Evolutionary conservation across 345 rosid species (phyloP).

Genomic region (Eucalyptus sp.): DNA sequence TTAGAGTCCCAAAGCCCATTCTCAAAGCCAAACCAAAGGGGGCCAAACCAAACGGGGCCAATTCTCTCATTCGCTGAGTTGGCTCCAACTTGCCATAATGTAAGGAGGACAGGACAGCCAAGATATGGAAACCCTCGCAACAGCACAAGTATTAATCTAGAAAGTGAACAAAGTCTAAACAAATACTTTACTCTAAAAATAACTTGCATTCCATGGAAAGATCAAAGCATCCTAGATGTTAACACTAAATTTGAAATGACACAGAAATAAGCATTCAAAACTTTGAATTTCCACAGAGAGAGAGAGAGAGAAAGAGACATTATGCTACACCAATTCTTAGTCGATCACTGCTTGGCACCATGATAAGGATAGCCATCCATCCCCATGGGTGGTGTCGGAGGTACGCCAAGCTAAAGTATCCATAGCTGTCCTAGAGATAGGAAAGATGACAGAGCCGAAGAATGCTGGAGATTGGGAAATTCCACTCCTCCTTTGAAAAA

Average conservation of each 20-base stretch:
- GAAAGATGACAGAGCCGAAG: too few species aligned
- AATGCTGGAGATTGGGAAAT: too few species aligned
- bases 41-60: too few species aligned
- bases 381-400: constrained; percentile 15
- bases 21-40: too few species aligned
- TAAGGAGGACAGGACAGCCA: background rate
- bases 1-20: too few species aligned
- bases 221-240: background rate
- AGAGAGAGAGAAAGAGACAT: background rate
- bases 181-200: background rate
- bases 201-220: background rate
- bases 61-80: background rate
- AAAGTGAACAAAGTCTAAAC: background rate
- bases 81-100: background rate
- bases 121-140: background rate
- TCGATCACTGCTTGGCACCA: constrained; percentile 8
- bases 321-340: background rate
- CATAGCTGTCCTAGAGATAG: too few species aligned
- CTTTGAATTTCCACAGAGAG: background rate
- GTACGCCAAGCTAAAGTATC: background rate
- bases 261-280: background rate
- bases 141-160: background rate
- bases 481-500: too few species aligned
- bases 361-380: constrained; percentile 43
- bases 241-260: background rate